Conservation (phyloP, 2,329 filamentous ascomycete species). For the Fusarium brachygibbosum region DNA sequence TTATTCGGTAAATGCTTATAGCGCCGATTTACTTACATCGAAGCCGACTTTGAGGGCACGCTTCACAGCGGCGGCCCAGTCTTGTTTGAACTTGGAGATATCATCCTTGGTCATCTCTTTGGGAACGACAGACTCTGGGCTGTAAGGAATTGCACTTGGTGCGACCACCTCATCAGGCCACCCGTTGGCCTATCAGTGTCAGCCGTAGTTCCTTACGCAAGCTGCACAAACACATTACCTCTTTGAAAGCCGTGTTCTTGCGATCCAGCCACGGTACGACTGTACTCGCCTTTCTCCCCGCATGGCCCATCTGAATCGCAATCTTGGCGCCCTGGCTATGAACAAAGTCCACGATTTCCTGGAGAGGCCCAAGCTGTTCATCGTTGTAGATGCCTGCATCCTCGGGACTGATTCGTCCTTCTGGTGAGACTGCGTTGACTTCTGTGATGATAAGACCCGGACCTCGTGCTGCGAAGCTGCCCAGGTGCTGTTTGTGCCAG, state of each 20-base stretch:
- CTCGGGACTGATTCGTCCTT: constrained; percentile 80
- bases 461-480: constrained; percentile 55
- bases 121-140: constrained; percentile 38
- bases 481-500: constrained; percentile 60
- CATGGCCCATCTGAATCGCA: constrained; percentile 77
- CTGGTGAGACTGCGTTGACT: constrained; percentile 73
- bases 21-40: constrained; percentile 25
- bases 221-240: constrained; percentile 15
- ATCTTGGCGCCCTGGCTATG: constrained; percentile 72
- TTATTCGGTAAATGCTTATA: too few relatives aligned
- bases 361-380: constrained; percentile 72
- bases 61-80: constrained; percentile 41
- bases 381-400: constrained; percentile 79
- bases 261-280: constrained; percentile 47
- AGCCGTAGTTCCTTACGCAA: background rate
- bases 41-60: constrained; percentile 42
- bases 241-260: constrained; percentile 43
- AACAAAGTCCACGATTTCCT: constrained; percentile 73
- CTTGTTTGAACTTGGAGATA: constrained; percentile 44
- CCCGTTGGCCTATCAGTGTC: constrained; percentile 34
- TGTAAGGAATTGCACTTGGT: constrained; percentile 42
- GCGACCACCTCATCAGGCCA: constrained; percentile 48
- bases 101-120: constrained; percentile 44
- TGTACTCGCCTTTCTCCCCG: constrained; percentile 69
- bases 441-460: constrained; percentile 75